Conservation (phyloP, 1,284 basidiomycete genomes). For the Cryptococcus hybrid region DNA sequence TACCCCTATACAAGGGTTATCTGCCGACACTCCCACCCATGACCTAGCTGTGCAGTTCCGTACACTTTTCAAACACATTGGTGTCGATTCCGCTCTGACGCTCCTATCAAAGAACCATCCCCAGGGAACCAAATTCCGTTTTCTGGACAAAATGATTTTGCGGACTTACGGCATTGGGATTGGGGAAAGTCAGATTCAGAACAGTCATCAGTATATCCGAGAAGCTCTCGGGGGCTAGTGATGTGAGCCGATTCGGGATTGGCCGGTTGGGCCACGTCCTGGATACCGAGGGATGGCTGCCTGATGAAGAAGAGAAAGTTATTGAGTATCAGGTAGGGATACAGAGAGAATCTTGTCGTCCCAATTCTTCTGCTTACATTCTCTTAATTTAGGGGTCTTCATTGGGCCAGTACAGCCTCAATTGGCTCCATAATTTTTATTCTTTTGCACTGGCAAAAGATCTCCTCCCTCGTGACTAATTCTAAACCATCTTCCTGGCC, state of each 20-base stretch:
- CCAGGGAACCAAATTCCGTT: constrained; percentile 28
- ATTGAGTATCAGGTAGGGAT: constrained; percentile 46
- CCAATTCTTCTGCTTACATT: not conserved
- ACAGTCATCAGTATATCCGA: constrained; percentile 45
- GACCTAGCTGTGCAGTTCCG: constrained; percentile 42
- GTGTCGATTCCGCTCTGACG: constrained; percentile 36
- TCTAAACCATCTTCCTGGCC: constrained; percentile 32
- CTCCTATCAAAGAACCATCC: constrained; percentile 29
- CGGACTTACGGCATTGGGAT: constrained; percentile 35
- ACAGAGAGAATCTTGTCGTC: not conserved
- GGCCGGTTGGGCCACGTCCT: constrained; percentile 37
- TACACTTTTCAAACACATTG: constrained; percentile 37
- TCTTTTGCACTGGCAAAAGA: constrained; percentile 27
- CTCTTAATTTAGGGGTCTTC: constrained; percentile 34
- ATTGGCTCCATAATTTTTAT: constrained; percentile 46
- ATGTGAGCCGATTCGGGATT: constrained; percentile 34
- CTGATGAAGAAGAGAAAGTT: constrained; percentile 26
- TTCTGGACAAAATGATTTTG: constrained; percentile 19
- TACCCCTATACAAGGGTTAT: constrained; percentile 2
- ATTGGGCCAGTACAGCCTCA: constrained; percentile 36
- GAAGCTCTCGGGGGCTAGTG: constrained; percentile 30
- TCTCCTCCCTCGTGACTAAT: constrained; percentile 13
- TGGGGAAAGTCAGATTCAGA: constrained; percentile 44
- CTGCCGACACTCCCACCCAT: constrained; percentile 3
- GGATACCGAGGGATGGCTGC: constrained; percentile 37